Conservation (phyloP, 2,329 filamentous ascomycete genomes). For the Fusarium brachygibbosum region DNA sequence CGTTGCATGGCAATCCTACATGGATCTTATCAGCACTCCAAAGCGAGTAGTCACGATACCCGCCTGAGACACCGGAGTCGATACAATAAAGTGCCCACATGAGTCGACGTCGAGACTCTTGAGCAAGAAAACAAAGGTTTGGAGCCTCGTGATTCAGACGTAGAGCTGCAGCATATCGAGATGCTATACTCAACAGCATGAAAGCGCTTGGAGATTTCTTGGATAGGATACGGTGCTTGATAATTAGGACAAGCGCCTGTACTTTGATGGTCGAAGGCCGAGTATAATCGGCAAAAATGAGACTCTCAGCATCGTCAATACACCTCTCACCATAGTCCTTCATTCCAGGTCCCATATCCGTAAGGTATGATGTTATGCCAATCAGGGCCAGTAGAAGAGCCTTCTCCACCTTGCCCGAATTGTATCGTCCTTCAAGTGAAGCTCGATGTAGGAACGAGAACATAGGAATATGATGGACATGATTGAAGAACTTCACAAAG, state of each 20-base stretch:
- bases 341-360: conserved; percentile 66
- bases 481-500: conserved; percentile 70
- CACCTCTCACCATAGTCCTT: conserved; percentile 67
- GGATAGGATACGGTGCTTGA: conserved; percentile 60
- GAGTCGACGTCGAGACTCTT: conserved; percentile 59
- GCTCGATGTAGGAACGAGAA: conserved; percentile 71
- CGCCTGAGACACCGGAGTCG: conserved; percentile 59
- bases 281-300: conserved; percentile 67
- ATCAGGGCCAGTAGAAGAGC: conserved; percentile 67
- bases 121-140: conserved; percentile 57
- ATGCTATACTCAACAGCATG: conserved; percentile 60
- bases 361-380: conserved; percentile 69
- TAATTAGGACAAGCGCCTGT: conserved; percentile 61
- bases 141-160: conserved; percentile 60
- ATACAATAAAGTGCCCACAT: conserved; percentile 62
- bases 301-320: conserved; percentile 66
- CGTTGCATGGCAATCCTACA: conserved; percentile 59
- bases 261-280: conserved; percentile 70
- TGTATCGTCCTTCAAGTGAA: conserved; percentile 71
- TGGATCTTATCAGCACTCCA: conserved; percentile 59
- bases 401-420: conserved; percentile 68
- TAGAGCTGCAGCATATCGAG: conserved; percentile 59
- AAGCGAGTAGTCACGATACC: conserved; percentile 61
- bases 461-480: conserved; percentile 71
- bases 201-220: conserved; percentile 61